Evolutionary conservation across 2,329 filamentous ascomycete species (phyloP).

Genomic region (Nigrograna mackinnonii): DNA sequence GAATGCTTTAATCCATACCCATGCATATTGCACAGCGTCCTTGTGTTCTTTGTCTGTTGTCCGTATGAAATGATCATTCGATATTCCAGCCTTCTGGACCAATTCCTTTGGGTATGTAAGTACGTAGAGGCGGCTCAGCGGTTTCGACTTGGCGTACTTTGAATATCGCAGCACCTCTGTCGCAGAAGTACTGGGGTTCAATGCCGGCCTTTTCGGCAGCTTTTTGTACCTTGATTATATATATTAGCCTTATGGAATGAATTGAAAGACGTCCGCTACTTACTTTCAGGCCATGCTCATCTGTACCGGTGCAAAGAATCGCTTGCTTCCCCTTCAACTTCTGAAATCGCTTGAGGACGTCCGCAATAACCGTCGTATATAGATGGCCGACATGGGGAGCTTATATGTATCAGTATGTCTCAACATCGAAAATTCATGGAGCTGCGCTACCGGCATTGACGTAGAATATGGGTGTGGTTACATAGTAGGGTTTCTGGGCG

Average conservation of each 20-base stretch:
- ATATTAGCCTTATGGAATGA: no score
- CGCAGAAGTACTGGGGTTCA: conserved; percentile 83
- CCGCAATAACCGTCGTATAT: conserved; percentile 88
- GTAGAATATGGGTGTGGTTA: conserved; percentile 98
- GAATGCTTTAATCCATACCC: conserved; percentile 55
- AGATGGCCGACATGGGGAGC: conserved; percentile 94
- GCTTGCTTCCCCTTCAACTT: conserved; percentile 72
- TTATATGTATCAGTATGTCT: conserved; percentile 45
- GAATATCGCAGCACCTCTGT: conserved; percentile 80
- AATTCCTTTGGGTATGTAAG: conserved; percentile 54
- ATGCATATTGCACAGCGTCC: conserved; percentile 86
- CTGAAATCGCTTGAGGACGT: conserved; percentile 92
- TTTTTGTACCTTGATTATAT: conserved; percentile 73
- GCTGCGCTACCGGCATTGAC: conserved; percentile 78
- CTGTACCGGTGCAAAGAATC: conserved; percentile 85
- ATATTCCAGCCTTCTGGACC: conserved; percentile 69
- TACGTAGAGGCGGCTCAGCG: not conserved
- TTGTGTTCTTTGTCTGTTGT: conserved; percentile 85
- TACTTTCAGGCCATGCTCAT: conserved; percentile 95
- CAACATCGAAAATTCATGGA: not conserved
- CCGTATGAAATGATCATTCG: conserved; percentile 85
- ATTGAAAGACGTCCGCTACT: no score
- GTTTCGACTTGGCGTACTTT: conserved; percentile 46
- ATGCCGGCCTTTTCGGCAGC: conserved; percentile 74
- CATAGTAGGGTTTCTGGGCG: conserved; percentile 80